Evolutionary conservation across 306 rosid genomes (phyloP).

Genomic region (Fragaria nilgerrensis): DNA sequence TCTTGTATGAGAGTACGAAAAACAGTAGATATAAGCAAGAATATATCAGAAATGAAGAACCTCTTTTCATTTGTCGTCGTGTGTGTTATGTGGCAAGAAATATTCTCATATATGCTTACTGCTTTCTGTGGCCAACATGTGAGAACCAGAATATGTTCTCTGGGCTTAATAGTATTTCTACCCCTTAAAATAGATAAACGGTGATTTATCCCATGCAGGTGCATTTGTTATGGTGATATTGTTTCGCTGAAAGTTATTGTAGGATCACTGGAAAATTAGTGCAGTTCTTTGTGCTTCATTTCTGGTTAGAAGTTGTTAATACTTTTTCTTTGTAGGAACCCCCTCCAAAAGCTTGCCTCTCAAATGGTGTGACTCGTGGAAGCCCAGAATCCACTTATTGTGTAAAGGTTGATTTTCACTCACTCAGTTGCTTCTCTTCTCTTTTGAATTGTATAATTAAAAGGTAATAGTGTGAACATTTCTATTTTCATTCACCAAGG

Average conservation of each 20-base stretch:
- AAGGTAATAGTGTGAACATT: slow-evolving; percentile 25
- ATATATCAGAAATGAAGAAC: not conserved
- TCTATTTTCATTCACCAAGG: slow-evolving; percentile 10
- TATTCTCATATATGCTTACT: not conserved
- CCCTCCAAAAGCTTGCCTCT: slow-evolving; percentile 24
- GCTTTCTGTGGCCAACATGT: not conserved
- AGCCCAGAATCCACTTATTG: slow-evolving; percentile 62
- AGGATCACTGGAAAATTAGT: not conserved
- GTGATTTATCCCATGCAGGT: not conserved
- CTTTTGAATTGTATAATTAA: slow-evolving; percentile 9
- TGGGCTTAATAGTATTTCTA: not conserved
- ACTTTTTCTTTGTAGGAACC: slow-evolving; percentile 36
- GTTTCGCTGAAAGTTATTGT: slow-evolving; percentile 6
- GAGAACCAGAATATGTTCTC: not conserved
- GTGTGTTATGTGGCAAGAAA: not conserved
- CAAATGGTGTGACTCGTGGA: slow-evolving; percentile 61
- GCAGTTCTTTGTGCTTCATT: not conserved
- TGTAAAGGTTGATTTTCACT: slow-evolving; percentile 47
- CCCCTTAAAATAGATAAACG: not conserved
- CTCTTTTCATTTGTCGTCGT: not conserved
- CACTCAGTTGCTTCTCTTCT: slow-evolving; percentile 20
- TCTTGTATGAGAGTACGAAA: not conserved
- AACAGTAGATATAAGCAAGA: not conserved
- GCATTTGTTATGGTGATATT: slow-evolving; percentile 3
- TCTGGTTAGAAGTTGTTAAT: not conserved